Base-by-base conservation (phyloP, 257 asterid genomes). In the Solanum virginianum region DNA sequence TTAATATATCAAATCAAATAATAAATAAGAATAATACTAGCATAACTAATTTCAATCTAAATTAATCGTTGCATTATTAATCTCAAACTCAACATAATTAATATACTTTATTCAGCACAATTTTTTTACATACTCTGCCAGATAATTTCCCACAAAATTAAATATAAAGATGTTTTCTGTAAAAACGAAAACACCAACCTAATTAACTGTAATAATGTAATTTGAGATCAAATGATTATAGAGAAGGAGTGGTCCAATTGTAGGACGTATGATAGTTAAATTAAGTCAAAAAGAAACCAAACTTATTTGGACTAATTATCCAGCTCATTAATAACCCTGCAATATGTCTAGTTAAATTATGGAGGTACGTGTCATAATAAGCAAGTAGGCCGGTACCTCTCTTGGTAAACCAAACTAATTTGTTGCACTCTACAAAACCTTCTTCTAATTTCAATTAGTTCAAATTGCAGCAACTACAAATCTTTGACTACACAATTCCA, bases 281-380 rank as follows among this genome's bases (percentile, higher is more conserved):
- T 16, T 68, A 68, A 47, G 81, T 75, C 81, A 75, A 75, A 29
- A 49, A 22, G 41, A 22, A n/a, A 75, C 60, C 81, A 22, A 75
- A 7, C 47, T 3, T 47, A 47, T 24, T n/a, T 24, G 41, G 59
- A 45, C 81, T 74, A 74, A 74, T 47, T 12, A 15, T 14, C 59
- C 81, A 74, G 81, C 81, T 47, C 49, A 75, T 22, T 26, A 47
- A 75, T 75, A 24, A 49, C 32, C 3, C 32, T 29, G 2, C 32
- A 29, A 29, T 29, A 36, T 20, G 24, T 15, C 29, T 55, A 74
- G 49, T 7, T 49, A 49, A 75, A 75, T 75, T 75, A 24, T 49
- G n/a, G 24, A 75, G 41, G 81, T 75, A 75, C 81, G 81, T 75
- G 81, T 24, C 81, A 49, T 22, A 74, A 66, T 75, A 47, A 75